Evolutionary conservation across 768 basidiomycete genomes (phyloP).

Genomic region (Sarcodon sp.): DNA sequence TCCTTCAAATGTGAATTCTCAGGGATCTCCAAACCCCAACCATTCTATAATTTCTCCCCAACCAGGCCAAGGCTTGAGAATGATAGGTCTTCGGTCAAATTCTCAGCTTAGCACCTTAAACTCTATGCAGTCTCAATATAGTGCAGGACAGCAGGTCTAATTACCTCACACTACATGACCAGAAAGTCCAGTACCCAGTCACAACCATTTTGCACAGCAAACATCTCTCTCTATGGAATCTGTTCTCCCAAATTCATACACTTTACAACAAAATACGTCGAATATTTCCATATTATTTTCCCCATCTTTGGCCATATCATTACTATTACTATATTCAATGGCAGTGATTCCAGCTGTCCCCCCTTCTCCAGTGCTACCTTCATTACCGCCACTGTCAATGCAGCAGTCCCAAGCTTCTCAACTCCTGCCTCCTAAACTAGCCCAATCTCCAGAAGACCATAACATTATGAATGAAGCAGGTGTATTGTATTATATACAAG

Average conservation of each 20-base stretch:
- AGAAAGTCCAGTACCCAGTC: background rate
- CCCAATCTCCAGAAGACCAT: slow-evolving; percentile 11
- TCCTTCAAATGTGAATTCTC: background rate
- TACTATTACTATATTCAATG: too few species aligned
- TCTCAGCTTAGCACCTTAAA: too few species aligned
- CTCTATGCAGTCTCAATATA: too few species aligned
- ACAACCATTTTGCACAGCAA: slow-evolving; percentile 3
- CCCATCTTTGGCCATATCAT: slow-evolving; percentile 4
- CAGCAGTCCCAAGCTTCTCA: slow-evolving; percentile 12
- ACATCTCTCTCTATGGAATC: background rate
- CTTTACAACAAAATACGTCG: slow-evolving; percentile 11
- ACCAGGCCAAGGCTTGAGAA: background rate
- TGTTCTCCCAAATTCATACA: slow-evolving; percentile 5
- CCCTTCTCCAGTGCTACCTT: slow-evolving; percentile 5
- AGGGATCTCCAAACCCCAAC: background rate
- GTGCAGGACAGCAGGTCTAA: too few species aligned
- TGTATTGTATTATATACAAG: slow-evolving; percentile 58
- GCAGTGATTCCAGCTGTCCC: background rate
- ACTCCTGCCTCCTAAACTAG: background rate
- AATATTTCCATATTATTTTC: slow-evolving; percentile 4
- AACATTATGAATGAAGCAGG: slow-evolving; percentile 42
- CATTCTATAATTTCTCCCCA: background rate
- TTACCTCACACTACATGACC: too few species aligned
- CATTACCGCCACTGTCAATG: slow-evolving; percentile 9
- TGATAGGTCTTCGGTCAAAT: slow-evolving; percentile 1